Conservation (phyloP, 2,329 filamentous ascomycete species). For the Ceratocystis albifundus region DNA sequence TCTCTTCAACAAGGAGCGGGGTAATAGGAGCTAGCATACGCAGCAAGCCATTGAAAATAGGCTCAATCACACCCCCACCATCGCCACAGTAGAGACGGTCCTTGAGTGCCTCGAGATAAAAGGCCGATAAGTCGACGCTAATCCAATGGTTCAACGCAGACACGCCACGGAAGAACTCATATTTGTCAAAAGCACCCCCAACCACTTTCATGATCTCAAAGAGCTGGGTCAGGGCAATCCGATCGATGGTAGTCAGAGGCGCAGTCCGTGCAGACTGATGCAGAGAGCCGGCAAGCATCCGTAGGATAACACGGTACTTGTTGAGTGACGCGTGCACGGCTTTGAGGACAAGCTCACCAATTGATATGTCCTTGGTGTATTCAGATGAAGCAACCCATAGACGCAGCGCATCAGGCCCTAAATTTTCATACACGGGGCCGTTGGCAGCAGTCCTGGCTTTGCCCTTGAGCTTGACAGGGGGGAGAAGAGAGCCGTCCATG, state of each 20-base stretch:
- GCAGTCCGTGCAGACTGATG: constrained; percentile 42
- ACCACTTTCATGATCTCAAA: constrained; percentile 53
- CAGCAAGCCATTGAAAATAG: constrained; percentile 60
- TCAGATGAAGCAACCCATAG: constrained; percentile 88
- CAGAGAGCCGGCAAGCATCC: constrained; percentile 74
- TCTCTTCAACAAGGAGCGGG: constrained; percentile 76
- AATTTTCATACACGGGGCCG: constrained; percentile 46
- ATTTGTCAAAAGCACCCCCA: constrained; percentile 51
- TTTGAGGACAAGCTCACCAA: constrained; percentile 66
- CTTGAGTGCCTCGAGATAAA: constrained; percentile 88
- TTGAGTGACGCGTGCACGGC: constrained; percentile 64
- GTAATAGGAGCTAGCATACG: constrained; percentile 71
- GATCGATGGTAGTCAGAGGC: constrained; percentile 51
- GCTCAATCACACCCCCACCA: constrained; percentile 50
- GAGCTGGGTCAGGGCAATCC: constrained; percentile 67
- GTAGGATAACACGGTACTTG: constrained; percentile 82
- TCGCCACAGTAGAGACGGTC: constrained; percentile 81
- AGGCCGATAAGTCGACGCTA: constrained; percentile 71
- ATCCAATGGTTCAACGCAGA: constrained; percentile 69
- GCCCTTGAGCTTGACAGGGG: constrained; percentile 51
- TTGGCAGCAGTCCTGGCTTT: constrained; percentile 32
- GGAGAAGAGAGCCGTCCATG: constrained; percentile 69
- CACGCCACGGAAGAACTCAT: constrained; percentile 74
- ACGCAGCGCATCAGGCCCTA: constrained; percentile 77
- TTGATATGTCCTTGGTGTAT: constrained; percentile 75